Base-by-base conservation (phyloP, 345 rosid genomes). In the Acer yangbiense region DNA sequence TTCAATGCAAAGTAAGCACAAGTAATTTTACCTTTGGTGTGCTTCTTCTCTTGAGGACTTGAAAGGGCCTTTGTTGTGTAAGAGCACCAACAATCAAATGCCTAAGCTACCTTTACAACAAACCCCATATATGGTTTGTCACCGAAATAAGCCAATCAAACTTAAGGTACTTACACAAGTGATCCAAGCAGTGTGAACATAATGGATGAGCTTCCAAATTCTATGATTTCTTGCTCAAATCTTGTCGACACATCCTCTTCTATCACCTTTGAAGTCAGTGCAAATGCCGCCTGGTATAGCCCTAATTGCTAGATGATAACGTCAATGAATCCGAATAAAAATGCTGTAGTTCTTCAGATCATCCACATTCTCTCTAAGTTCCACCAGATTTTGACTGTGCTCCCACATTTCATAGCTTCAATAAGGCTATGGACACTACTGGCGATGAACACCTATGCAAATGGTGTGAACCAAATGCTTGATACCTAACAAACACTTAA, bases 141-240 rank as follows among this genome's bases (percentile, higher is more conserved):
- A 1, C 1, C 27, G 1, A 25, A 25, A 25, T 25, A 25, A 25
- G 27, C 27, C 27, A 25, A 25, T 23, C 25, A 23, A 23, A 23
- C 25, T 23, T 23, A 23, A 23, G 25, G 25, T 23, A 23, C 25
- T 23, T 23, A 23, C 25, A 23, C 0, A 23, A 85, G 48, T 52
- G 89, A 72, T 43, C 85, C 81, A 25, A 85, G 12, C 1, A 82
- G 69, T 5, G 81, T 79, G 70, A 88, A 84, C 85, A 85, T 80
- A 6, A 66, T 17, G 5, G 84, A 77, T 3, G 82, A 72, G 78
- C 76, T 79, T 25, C 85, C 87, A 14, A 88, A 88, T 63, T 86
- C 89, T 78, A 86, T 78, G 14, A 83, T 44, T 75, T 85, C 88
- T 68, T 78, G 63, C n/a, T 76, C 72, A n/a, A 85, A 86, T 78